These are phyloP conservation scores for Fusarium newnesense DNA, from an alignment of 2,329 filamentous ascomycete species.

Conservation along the genomic window DNA sequence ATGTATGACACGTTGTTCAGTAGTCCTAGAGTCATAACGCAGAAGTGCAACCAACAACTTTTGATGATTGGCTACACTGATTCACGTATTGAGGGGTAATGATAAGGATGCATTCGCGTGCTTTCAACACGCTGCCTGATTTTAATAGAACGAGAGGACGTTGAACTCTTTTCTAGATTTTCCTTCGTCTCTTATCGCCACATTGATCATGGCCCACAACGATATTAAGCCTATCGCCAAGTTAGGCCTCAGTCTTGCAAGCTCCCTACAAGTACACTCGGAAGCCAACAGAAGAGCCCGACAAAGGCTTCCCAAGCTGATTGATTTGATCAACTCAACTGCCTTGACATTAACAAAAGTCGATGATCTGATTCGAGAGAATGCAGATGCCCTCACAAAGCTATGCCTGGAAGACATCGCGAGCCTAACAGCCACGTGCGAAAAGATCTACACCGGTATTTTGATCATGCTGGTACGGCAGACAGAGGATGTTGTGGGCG, in stretches of 20 bases:
- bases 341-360: accelerated
- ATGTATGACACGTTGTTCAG: background rate
- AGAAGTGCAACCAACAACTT: background rate
- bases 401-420: background rate
- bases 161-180: accelerated
- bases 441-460: background rate
- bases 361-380: background rate
- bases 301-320: background rate
- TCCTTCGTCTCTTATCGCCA: accelerated
- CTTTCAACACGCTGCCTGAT: background rate
- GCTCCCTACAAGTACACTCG: accelerated
- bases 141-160: background rate
- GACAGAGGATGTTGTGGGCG: accelerated
- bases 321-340: background rate
- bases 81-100: background rate
- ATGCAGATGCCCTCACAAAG: background rate
- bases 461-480: background rate
- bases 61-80: background rate
- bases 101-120: background rate
- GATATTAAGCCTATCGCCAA: background rate
- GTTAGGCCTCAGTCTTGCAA: background rate
- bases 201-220: accelerated
- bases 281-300: background rate
- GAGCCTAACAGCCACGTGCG: accelerated
- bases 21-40: background rate